Evolutionary conservation across 2,329 filamentous ascomycete genomes (phyloP), one percentile per base, ranked within the genome.

Genomic region (Rasamsonia emersonii): DNA sequence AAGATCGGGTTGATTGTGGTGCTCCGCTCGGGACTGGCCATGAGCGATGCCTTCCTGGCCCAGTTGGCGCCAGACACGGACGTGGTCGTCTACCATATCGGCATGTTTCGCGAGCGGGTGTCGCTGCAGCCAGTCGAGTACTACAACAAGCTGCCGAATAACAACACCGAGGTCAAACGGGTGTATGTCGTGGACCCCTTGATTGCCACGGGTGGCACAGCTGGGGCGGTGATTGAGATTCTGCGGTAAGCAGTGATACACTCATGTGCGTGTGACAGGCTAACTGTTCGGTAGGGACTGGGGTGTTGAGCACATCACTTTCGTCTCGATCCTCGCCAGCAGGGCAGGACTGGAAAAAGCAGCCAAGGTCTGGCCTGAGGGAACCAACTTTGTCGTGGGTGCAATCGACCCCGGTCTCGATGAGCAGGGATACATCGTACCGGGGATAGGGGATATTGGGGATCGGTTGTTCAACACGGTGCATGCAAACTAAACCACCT

Each of bases 1-100:
- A 41, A 39, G 20, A 31, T 44, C 13, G 41, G 32, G 4, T 28
- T 44, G 24, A 40, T 44, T 13, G 48, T 56, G 24, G 44, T 59
- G 19, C 42, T 59, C 18, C 58, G 59, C 9, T 61, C 58, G 3
- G 58, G 59, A 2, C 37, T 63, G 4, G 45, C 52, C 18, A 63
- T 63, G 59, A 48, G 46, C 15, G 58, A 62, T 21, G 37, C 53
- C 2, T 60, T 61, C 35, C 27, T 58, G 16, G 48, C 36, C 29
- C 41, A 33, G 24, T 38, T 47, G 33, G 44, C 40, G 23, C 47
- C 33, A 17, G 46, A 51, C 13, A 43, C 47, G 0, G 42, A 53
- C 13, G 41, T 41, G 10, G 43, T 45, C 9, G 45, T 39, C 31
- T 50, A 51, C 25, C 50, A 53, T 30, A 41, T 53, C 31, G 50